Conservation (phyloP, 306 rosid genomes). For the Urtica urens region DNA sequence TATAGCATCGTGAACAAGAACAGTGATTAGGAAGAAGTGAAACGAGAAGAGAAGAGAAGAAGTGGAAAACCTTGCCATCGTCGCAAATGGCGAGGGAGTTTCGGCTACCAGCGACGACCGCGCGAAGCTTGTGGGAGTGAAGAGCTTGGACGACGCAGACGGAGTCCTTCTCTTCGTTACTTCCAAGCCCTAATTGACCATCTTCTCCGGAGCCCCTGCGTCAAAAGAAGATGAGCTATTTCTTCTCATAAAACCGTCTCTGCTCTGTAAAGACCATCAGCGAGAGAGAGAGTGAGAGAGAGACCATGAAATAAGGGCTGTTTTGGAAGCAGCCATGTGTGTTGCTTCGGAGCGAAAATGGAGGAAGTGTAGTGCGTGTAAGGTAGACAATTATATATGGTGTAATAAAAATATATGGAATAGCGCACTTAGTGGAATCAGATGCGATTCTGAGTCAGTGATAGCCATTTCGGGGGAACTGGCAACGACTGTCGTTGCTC, state of each 20-base stretch:
- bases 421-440: too few species aligned
- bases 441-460: too few species aligned
- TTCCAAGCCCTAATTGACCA: conserved; percentile 81
- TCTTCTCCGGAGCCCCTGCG: conserved; percentile 98
- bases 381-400: too few species aligned
- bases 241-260: not conserved
- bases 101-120: conserved; percentile 90
- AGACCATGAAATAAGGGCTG: conserved; percentile 32
- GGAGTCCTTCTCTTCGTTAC: conserved; percentile 63
- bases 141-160: conserved; percentile 51
- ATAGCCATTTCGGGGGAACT: too few species aligned
- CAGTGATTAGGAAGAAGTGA: not conserved
- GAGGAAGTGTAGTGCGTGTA: too few species aligned
- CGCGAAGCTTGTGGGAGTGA: conserved; percentile 34
- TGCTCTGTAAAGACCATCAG: not conserved
- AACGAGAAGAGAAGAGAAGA: not conserved
- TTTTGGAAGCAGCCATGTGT: conserved; percentile 28
- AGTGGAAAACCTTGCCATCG: conserved; percentile 54
- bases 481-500: too few species aligned
- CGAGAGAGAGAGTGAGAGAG: not conserved
- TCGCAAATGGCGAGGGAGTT: conserved; percentile 83
- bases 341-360: not conserved
- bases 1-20: not conserved
- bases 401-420: too few species aligned
- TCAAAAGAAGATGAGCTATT: too few species aligned